A percentile compares a stretch with the other conserved stretches of the same genome.
These are phyloP conservation scores for Hyaloscypha variabilis DNA, from an alignment of 495 filamentous ascomycete species.

Conservation along the genomic window DNA sequence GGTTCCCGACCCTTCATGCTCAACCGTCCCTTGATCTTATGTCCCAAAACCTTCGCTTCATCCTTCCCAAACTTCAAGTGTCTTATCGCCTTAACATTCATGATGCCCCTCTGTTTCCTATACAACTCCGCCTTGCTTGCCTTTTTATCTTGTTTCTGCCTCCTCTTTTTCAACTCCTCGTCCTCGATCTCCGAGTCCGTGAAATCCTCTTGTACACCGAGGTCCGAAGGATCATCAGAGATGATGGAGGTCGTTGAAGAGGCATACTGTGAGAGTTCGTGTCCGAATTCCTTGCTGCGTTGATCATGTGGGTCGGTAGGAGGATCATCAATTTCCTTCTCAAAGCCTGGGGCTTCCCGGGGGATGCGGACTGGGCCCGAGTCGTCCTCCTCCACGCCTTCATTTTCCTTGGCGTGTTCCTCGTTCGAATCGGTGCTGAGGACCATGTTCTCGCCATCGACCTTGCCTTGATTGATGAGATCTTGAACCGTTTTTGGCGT, in stretches of 20 bases:
- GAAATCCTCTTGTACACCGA: slow-evolving; percentile 15
- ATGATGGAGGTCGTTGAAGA: background rate
- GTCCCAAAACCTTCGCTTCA: slow-evolving; percentile 13
- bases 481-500: slow-evolving; percentile 3
- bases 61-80: slow-evolving; percentile 19
- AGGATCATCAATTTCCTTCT: slow-evolving; percentile 12
- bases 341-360: slow-evolving; percentile 13
- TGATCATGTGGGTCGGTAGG: background rate
- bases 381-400: slow-evolving; percentile 4
- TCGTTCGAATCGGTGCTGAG: background rate
- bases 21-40: slow-evolving; percentile 14
- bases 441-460: slow-evolving; percentile 1
- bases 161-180: slow-evolving; percentile 17
- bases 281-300: slow-evolving; percentile 4
- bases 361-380: background rate
- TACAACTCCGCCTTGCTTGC: slow-evolving; percentile 11
- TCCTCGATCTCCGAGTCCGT: slow-evolving; percentile 22
- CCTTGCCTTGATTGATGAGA: slow-evolving; percentile 11
- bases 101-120: slow-evolving; percentile 13
- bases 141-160: slow-evolving; percentile 17
- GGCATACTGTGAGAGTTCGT: slow-evolving; percentile 10
- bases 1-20: slow-evolving; percentile 16
- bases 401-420: background rate
- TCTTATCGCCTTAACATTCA: slow-evolving; percentile 13
- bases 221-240: background rate